Conservation (phyloP, 345 rosid genomes). For the Iberis pinnata region DNA sequence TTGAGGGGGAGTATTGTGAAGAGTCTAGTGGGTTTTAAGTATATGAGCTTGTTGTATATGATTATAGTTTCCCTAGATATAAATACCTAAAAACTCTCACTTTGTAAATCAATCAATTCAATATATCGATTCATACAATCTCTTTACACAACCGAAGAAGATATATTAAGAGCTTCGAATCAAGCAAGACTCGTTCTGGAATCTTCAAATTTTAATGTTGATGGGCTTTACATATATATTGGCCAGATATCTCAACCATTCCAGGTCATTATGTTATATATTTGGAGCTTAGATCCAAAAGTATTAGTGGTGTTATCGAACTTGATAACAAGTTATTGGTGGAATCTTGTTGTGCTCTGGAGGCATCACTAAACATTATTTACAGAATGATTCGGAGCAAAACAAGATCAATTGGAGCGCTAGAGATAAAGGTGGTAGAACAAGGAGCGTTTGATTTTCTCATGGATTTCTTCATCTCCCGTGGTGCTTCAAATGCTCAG, state of each 20-base stretch:
- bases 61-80: too few relatives aligned
- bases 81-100: too few relatives aligned
- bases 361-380: constrained; percentile 65
- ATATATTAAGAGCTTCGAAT: too few relatives aligned
- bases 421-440: constrained; percentile 70
- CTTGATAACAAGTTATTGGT: constrained; percentile 44
- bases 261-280: too few relatives aligned
- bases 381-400: constrained; percentile 67
- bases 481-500: constrained; percentile 81
- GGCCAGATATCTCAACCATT: constrained; percentile 43
- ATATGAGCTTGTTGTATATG: too few relatives aligned
- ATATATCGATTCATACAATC: too few relatives aligned
- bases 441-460: constrained; percentile 67
- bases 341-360: constrained; percentile 57
- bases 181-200: constrained; percentile 31
- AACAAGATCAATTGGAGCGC: constrained; percentile 61
- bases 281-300: constrained; percentile 12
- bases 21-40: too few relatives aligned
- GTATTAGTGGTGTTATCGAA: background rate
- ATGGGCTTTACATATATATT: constrained; percentile 68
- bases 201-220: constrained; percentile 12
- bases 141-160: too few relatives aligned
- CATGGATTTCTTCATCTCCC: constrained; percentile 69
- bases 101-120: too few relatives aligned
- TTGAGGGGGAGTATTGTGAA: too few relatives aligned